Conservation (phyloP, 2,329 filamentous ascomycete species). For the Pseudocercospora eumusae region DNA sequence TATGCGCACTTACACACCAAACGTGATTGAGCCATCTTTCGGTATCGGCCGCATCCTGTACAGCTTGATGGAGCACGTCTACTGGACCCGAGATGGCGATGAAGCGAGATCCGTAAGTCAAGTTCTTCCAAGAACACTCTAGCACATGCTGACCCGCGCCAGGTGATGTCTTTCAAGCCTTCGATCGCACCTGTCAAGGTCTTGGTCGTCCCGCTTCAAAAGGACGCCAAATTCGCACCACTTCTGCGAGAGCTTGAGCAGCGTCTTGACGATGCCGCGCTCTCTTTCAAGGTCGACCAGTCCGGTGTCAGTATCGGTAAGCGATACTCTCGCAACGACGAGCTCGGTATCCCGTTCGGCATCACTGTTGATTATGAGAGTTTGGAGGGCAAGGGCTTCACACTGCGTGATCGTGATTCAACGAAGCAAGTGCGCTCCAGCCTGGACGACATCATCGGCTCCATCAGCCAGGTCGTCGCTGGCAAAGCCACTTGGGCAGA, state of each 20-base stretch:
- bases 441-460: constrained; percentile 75
- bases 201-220: constrained; percentile 83
- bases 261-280: constrained; percentile 71
- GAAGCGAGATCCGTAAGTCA: constrained; percentile 86
- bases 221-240: constrained; percentile 78
- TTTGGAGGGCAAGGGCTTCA: constrained; percentile 81
- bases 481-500: constrained; percentile 69
- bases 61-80: constrained; percentile 88
- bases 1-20: constrained; percentile 86
- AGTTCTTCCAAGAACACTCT: too few species aligned
- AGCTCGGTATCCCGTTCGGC: constrained; percentile 90
- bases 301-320: constrained; percentile 91
- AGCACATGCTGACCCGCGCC: constrained; percentile 20
- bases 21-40: constrained; percentile 87
- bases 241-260: constrained; percentile 70
- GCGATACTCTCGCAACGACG: constrained; percentile 91
- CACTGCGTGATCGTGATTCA: constrained; percentile 84
- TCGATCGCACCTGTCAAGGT: constrained; percentile 92
- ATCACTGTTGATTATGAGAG: constrained; percentile 97
- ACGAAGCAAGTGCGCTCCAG: constrained; percentile 86
- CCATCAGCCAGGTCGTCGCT: constrained; percentile 65
- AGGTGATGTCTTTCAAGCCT: constrained; percentile 73
- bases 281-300: constrained; percentile 86
- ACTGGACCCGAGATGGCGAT: constrained; percentile 84
- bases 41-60: constrained; percentile 95